Evolutionary conservation across 2,329 filamentous ascomycete species (phyloP), one percentile per base, ranked within the genome.

Genomic region (Fusarium brachygibbosum): DNA sequence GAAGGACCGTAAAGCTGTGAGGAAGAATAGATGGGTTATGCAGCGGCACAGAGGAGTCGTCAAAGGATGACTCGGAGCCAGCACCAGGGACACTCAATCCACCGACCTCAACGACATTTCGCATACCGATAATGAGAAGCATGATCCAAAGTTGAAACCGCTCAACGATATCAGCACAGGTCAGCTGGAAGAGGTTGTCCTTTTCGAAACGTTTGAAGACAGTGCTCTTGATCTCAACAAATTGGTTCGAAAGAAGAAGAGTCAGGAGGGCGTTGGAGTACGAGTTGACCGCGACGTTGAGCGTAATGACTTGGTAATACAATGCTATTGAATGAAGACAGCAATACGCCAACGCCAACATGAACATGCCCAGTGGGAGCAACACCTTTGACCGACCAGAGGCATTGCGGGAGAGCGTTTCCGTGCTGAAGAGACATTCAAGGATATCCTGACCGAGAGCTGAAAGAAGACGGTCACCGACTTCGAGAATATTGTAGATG

Each of bases 201-300:
- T 98, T 98, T 75, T 99, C 96, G 68, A 98, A 97, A 64, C 95
- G 96, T 82, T 99, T 98, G 84, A 99, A 99, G 1, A 99, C 97
- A 0, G 94, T 97, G 64, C 93, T 93, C 77, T 99, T 99, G 84
- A 99, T 97, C 81, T 99, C 96, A 42, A 99, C 96, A 75, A 99
- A 99, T 76, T 99, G 97, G 76, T 98, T 99, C 9, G 94, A 98
- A 77, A 99, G 88, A 3, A 99, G 85, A 1, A 99, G 87, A 0
- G 96, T 98, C 34, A 99, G 85, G 6, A 99, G 84, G 0, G 96
- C 95, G 76, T 99, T 99, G 0, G 94, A 98, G 79, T 99, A 99
- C 0, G 95, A 98, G 79, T 99, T 99, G 73, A 99, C 95, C 1
- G 96, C 96, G 5, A 99, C 97, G 69, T 99, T 99, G 55, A 99